These are phyloP conservation scores for Cucumis hystrix DNA, from an alignment of 306 rosid genomes.

Conservation along the genomic window DNA sequence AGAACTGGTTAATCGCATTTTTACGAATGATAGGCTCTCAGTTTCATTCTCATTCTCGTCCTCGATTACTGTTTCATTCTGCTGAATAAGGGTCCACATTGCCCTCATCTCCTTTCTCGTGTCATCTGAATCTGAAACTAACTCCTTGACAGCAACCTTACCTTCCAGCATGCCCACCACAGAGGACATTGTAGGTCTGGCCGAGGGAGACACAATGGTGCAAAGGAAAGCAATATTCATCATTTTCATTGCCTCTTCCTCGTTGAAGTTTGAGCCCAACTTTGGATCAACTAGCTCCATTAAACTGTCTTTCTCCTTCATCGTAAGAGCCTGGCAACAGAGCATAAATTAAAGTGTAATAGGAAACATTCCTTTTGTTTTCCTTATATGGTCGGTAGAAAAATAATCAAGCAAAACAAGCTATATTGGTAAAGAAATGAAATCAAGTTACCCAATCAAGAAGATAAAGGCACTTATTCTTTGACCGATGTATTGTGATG, in stretches of 20 bases:
- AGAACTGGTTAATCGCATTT: no score
- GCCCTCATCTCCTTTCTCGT: background rate
- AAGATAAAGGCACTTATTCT: conserved; percentile 28
- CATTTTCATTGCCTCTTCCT: conserved; percentile 19
- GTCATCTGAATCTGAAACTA: background rate
- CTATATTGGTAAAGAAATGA: background rate
- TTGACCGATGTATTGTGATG: conserved; percentile 13
- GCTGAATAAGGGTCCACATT: no score
- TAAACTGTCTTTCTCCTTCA: conserved; percentile 15
- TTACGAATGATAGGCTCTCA: no score
- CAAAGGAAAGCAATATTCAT: conserved; percentile 28
- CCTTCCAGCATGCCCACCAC: conserved; percentile 25
- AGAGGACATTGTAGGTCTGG: conserved; percentile 26
- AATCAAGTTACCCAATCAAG: conserved; percentile 38
- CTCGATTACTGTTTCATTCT: no score
- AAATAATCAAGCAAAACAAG: no score
- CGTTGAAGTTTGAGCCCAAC: conserved; percentile 14
- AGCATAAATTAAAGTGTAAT: no score
- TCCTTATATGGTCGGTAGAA: no score
- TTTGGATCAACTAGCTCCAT: conserved; percentile 29
- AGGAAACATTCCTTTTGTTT: no score
- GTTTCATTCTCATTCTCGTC: no score
- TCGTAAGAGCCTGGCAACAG: conserved; percentile 13
- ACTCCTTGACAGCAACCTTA: background rate
- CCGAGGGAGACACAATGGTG: conserved; percentile 11